Evolutionary conservation across 2,329 filamentous ascomycete species (phyloP).

Genomic region (Pseudocercospora cruenta): DNA sequence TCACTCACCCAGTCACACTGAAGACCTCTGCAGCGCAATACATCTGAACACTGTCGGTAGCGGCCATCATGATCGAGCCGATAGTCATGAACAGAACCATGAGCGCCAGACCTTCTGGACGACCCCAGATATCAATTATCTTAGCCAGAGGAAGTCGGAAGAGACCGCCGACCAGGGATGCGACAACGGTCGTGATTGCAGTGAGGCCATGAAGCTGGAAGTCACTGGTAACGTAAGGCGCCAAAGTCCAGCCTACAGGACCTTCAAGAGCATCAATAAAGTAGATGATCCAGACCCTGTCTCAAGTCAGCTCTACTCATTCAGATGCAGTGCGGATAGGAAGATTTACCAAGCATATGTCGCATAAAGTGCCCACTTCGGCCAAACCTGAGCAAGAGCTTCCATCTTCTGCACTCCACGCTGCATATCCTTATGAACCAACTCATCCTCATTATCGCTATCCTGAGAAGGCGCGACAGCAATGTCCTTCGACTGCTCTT

Average conservation of each 20-base stretch:
- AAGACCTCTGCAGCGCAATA: conserved; percentile 38
- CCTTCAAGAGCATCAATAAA: conserved; percentile 54
- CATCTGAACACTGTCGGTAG: conserved; percentile 30
- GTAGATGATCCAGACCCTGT: conserved; percentile 52
- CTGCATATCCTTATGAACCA: conserved; percentile 25
- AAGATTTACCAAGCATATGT: conserved; percentile 20
- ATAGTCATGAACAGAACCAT: conserved; percentile 36
- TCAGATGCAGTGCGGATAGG: too few species aligned
- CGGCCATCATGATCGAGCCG: conserved; percentile 37
- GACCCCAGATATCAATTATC: conserved; percentile 47
- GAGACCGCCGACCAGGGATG: conserved; percentile 42
- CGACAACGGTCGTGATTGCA: conserved; percentile 42
- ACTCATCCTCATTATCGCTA: conserved; percentile 25
- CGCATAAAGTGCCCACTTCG: conserved; percentile 18
- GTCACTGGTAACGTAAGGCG: conserved; percentile 46
- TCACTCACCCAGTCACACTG: conserved; percentile 28
- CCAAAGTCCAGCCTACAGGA: conserved; percentile 28
- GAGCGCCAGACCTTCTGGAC: conserved; percentile 44
- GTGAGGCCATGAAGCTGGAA: conserved; percentile 42
- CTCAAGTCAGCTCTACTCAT: neutral
- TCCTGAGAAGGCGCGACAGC: conserved; percentile 15
- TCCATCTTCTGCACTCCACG: conserved; percentile 26
- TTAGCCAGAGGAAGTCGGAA: conserved; percentile 45
- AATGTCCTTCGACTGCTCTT: conserved; percentile 21
- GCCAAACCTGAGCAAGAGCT: conserved; percentile 26